These are phyloP conservation scores for Rhododendron ferrugineum DNA, from an alignment of 148 eudicot species.

Conservation along the genomic window DNA sequence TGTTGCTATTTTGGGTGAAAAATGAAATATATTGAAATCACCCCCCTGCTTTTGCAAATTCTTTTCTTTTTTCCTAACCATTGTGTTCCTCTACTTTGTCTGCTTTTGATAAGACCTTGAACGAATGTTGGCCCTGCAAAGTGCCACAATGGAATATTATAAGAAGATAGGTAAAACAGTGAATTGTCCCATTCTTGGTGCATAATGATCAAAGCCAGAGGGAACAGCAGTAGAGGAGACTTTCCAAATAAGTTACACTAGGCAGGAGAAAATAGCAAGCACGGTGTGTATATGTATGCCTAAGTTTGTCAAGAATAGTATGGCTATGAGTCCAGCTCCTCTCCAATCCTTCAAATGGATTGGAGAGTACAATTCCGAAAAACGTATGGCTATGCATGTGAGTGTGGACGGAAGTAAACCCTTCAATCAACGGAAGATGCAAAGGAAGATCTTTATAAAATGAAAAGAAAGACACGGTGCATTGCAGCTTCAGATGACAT, in stretches of 20 bases:
- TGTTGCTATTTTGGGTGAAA: not conserved
- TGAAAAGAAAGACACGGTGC: not conserved
- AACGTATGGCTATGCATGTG: not conserved
- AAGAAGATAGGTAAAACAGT: not conserved
- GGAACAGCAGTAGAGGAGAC: conserved; percentile 1
- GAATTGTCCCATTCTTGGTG: not conserved
- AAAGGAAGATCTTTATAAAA: not conserved
- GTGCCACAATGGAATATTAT: not conserved
- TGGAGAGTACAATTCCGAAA: no score
- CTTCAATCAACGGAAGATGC: not conserved
- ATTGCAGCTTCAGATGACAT: not conserved
- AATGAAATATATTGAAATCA: not conserved
- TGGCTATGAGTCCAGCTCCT: not conserved
- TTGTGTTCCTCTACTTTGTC: not conserved
- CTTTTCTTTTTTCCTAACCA: not conserved
- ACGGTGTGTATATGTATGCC: not conserved
- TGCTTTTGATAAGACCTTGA: conserved; percentile 1
- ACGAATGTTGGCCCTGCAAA: conserved; percentile 7
- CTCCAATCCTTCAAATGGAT: not conserved
- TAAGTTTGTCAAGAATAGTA: not conserved
- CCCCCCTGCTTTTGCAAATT: not conserved
- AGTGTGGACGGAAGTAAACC: not conserved
- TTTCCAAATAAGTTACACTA: not conserved
- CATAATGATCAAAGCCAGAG: not conserved
- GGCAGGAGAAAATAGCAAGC: conserved; percentile 1